Conservation (phyloP, 1,284 basidiomycete species). For the Amylostereum areolatum region DNA sequence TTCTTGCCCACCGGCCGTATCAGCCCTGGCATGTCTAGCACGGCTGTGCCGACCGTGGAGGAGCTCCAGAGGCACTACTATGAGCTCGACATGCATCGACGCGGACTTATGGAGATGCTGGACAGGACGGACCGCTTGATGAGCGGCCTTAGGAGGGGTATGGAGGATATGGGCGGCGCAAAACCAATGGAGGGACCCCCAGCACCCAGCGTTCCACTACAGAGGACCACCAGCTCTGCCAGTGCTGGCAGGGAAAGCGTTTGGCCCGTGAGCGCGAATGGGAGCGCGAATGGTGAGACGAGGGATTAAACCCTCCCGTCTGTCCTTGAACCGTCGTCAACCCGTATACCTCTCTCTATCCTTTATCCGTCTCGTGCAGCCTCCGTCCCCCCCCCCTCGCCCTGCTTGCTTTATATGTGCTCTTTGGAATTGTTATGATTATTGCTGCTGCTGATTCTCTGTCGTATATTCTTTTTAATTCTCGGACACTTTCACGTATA, state of each 20-base stretch:
- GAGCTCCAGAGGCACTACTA: slow-evolving; percentile 69
- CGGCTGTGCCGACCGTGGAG: slow-evolving; percentile 39
- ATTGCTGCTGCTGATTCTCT: neutral
- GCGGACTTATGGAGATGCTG: slow-evolving; percentile 62
- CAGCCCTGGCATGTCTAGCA: slow-evolving; percentile 13
- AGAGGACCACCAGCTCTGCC: slow-evolving; percentile 19
- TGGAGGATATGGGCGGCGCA: slow-evolving; percentile 59
- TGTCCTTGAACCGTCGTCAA: too few relatives aligned
- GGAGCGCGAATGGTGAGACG: slow-evolving; percentile 18
- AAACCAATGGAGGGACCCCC: slow-evolving; percentile 4
- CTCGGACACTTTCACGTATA: slow-evolving; percentile 10
- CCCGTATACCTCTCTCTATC: neutral
- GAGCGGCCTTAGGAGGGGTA: slow-evolving; percentile 58
- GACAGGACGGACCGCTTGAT: slow-evolving; percentile 69
- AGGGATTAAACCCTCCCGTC: too few relatives aligned
- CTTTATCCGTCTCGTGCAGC: neutral
- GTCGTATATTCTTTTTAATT: slow-evolving; percentile 10
- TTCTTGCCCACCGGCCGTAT: slow-evolving; percentile 12
- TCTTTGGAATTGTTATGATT: slow-evolving; percentile 6
- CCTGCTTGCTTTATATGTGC: slow-evolving; percentile 3
- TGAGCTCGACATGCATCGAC: slow-evolving; percentile 54
- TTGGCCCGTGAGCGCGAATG: slow-evolving; percentile 28
- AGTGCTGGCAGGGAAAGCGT: slow-evolving; percentile 22
- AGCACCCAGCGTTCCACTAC: slow-evolving; percentile 22
- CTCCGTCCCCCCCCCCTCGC: slow-evolving; percentile 5